Conservation (phyloP, 208 protist species). For the Naegleria gruberi region DNA sequence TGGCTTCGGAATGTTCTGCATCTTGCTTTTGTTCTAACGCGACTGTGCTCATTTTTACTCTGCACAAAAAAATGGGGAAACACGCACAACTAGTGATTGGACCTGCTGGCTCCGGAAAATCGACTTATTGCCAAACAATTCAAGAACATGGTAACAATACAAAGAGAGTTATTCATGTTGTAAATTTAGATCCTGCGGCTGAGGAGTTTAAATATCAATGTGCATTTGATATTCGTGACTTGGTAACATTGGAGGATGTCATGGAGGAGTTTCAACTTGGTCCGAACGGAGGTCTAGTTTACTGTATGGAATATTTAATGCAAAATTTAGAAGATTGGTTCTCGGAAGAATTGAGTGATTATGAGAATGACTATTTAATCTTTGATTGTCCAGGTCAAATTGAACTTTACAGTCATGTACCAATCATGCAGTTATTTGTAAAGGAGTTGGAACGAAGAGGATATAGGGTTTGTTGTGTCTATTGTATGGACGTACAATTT, state of each 20-base stretch:
- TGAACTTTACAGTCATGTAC: conserved; percentile 94
- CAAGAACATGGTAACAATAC: conserved; percentile 68
- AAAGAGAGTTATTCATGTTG: conserved; percentile 75
- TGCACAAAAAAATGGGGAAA: conserved; percentile 59
- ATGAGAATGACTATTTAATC: conserved; percentile 89
- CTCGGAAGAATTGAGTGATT: conserved; percentile 77
- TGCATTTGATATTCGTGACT: conserved; percentile 73
- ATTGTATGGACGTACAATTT: conserved; percentile 57
- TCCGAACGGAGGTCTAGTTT: conserved; percentile 97
- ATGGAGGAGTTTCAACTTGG: conserved; percentile 82
- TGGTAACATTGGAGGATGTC: conserved; percentile 84
- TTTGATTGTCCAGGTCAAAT: conserved; percentile 98
- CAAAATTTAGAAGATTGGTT: conserved; percentile 87
- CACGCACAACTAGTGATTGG: conserved; percentile 76
- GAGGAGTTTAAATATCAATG: conserved; percentile 29
- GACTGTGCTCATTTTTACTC: not conserved
- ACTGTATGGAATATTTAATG: conserved; percentile 93
- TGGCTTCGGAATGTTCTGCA: too few species aligned
- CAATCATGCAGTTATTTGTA: conserved; percentile 71
- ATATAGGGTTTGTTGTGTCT: conserved; percentile 39
- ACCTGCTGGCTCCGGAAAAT: conserved; percentile 79
- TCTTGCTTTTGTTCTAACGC: not conserved
- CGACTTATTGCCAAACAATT: conserved; percentile 67
- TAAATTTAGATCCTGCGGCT: conserved; percentile 97
- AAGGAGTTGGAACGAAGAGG: conserved; percentile 52